These are phyloP conservation scores for Cercophora scortea DNA, from an alignment of 495 filamentous ascomycete genomes.

Conservation along the genomic window DNA sequence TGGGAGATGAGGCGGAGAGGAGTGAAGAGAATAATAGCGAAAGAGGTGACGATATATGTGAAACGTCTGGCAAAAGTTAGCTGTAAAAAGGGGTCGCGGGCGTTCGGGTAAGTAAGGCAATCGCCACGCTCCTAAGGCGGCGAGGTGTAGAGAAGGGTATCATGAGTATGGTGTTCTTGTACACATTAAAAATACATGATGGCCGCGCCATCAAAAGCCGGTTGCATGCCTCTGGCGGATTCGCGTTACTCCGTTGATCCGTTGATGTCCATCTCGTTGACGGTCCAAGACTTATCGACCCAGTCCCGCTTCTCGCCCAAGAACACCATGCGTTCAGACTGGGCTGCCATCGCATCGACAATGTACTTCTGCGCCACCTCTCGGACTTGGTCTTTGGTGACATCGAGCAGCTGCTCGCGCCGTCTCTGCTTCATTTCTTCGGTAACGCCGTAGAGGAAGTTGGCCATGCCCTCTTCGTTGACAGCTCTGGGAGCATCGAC, in stretches of 20 bases:
- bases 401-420: conserved; percentile 81
- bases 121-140: neutral
- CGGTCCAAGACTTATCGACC: conserved; percentile 48
- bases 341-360: conserved; percentile 54
- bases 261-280: conserved; percentile 45
- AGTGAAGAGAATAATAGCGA: neutral
- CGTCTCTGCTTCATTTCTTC: conserved; percentile 84
- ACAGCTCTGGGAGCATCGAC: conserved; percentile 88
- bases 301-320: conserved; percentile 82
- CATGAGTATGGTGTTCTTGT: conserved; percentile 18
- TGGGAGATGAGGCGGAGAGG: neutral
- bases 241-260: conserved; percentile 18
- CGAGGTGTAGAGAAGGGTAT: conserved; percentile 32
- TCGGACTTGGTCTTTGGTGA: conserved; percentile 71
- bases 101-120: neutral
- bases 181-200: conserved; percentile 12
- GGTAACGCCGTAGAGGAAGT: conserved; percentile 77
- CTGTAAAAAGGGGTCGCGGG: too few relatives aligned
- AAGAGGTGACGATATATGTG: neutral
- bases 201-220: neutral
- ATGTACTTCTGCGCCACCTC: conserved; percentile 75
- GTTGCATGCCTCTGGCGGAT: neutral
- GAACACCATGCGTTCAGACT: conserved; percentile 53
- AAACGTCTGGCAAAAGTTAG: neutral
- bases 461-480: conserved; percentile 76